Conservation (phyloP, 208 protist species). For the Wallacemonas sp. region DNA sequence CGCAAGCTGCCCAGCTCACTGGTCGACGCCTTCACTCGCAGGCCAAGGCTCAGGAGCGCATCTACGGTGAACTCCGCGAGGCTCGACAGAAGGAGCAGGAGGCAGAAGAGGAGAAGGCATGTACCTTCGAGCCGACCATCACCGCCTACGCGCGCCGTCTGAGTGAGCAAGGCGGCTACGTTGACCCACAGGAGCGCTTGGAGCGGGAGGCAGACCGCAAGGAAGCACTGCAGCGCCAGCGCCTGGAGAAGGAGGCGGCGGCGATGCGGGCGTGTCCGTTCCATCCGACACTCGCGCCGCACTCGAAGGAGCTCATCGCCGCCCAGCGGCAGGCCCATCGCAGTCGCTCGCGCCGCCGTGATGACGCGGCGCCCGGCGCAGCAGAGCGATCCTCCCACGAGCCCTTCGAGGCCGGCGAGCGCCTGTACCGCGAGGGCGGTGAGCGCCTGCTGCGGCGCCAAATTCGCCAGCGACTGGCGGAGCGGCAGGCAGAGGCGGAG, state of each 20-base stretch:
- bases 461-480: slow-evolving; percentile 52
- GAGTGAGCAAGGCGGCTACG: slow-evolving; percentile 25
- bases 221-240: slow-evolving; percentile 37
- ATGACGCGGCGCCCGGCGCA: background rate
- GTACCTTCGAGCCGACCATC: slow-evolving; percentile 69
- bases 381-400: slow-evolving; percentile 28
- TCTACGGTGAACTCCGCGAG: slow-evolving; percentile 4
- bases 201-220: slow-evolving; percentile 27
- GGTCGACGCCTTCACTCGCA: slow-evolving; percentile 63
- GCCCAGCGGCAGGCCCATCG: slow-evolving; percentile 16
- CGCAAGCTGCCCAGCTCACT: slow-evolving; percentile 40
- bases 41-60: slow-evolving; percentile 15
- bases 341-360: slow-evolving; percentile 11
- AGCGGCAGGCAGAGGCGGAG: slow-evolving; percentile 22
- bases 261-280: slow-evolving; percentile 54
- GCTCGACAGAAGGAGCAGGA: slow-evolving; percentile 21
- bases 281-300: slow-evolving; percentile 45
- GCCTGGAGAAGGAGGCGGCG: slow-evolving; percentile 36
- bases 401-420: slow-evolving; percentile 58
- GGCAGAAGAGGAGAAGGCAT: slow-evolving; percentile 36
- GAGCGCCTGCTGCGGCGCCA: slow-evolving; percentile 77
- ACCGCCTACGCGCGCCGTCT: slow-evolving; percentile 44
- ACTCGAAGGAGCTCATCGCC: slow-evolving; percentile 37
- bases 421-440: slow-evolving; percentile 79
- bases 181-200: slow-evolving; percentile 34